Evolutionary conservation across 23 red algal genomes (phyloP), one percentile per base, ranked within the genome.

Genomic region (Gracilaria gracilis): DNA sequence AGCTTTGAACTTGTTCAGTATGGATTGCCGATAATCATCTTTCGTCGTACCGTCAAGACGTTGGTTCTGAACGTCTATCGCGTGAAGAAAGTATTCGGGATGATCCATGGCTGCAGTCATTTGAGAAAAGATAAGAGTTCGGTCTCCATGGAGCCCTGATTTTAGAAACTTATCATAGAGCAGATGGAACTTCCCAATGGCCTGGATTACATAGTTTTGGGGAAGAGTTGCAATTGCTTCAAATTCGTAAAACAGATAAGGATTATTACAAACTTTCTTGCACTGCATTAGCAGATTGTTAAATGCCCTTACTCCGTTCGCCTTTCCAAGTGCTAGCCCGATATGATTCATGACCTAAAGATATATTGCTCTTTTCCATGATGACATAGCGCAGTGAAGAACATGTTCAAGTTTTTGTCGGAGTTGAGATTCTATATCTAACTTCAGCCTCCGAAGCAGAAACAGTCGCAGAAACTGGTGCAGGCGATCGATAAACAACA

Each of bases 181-280:
- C 54, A 99, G 81, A 16, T 54, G 81, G 48, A 99, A 99, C 67
- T 99, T 99, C 51, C 97, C 97, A 80, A 89, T 95, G 14, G 97
- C 86, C 35, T 94, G 81, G 61, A 96, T 85, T 17, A 96, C 55
- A 46, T 89, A 79, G 64, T 98, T 92, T 36, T 79, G 49, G 9
- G 91, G 88, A 47, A 96, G 87, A 57, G 65, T 50, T 14, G 81
- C 57, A 77, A 95, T 85, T 2, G 72, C 65, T 25, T 96, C 93
- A 46, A 78, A 86, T 27, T 99, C 97, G 40, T 96, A 95, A 66
- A 99, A 99, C 12, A 99, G 77, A 82, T 92, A 99, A 36, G 97
- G 97, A 62, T 99, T 94, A 85, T 99, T 99, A 80, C 89, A 95
- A 33, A 99, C 95, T 70, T 99, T 99, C 32, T 95, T 95, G 91